Evolutionary conservation across 352 stramenopile genomes (phyloP).

Genomic region (Phytophthora pistaciae): DNA sequence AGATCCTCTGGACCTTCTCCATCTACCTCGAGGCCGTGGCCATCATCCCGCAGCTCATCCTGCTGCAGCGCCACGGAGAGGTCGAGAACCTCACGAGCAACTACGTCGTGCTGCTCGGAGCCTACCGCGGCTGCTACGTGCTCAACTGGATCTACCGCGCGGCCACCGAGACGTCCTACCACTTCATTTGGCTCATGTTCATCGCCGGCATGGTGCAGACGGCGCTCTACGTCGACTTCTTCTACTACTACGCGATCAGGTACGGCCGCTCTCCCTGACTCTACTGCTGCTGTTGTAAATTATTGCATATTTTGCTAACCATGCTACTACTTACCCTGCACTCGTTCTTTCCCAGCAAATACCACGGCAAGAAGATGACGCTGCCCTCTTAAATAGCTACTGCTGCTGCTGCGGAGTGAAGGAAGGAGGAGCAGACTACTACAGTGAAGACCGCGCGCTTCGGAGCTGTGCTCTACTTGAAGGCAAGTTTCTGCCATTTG

Average conservation of each 20-base stretch:
- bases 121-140: conserved; percentile 99
- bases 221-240: conserved; percentile 99
- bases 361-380: conserved; percentile 93
- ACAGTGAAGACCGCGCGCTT: conserved; percentile 21
- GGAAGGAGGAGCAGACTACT: conserved; percentile 15
- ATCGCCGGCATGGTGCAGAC: conserved; percentile 99
- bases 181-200: conserved; percentile 99
- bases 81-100: conserved; percentile 99
- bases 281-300: background rate
- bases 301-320: conserved; percentile 1
- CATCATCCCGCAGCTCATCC: conserved; percentile 99
- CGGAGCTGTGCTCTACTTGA: background rate
- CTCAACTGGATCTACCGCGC: conserved; percentile 99
- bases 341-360: conserved; percentile 66
- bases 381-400: conserved; percentile 73
- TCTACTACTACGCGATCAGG: conserved; percentile 99
- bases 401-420: conserved; percentile 14
- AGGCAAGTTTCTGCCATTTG: conserved; percentile 3
- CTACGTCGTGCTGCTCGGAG: conserved; percentile 99
- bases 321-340: conserved; percentile 10
- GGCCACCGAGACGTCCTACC: conserved; percentile 96
- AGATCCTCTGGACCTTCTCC: conserved; percentile 99
- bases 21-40: conserved; percentile 99
- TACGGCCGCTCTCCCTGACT: conserved; percentile 26
- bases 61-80: conserved; percentile 98